phyloP scores from a whole-genome alignment of 441 rosid species.

The Populus hybrid region DNA sequence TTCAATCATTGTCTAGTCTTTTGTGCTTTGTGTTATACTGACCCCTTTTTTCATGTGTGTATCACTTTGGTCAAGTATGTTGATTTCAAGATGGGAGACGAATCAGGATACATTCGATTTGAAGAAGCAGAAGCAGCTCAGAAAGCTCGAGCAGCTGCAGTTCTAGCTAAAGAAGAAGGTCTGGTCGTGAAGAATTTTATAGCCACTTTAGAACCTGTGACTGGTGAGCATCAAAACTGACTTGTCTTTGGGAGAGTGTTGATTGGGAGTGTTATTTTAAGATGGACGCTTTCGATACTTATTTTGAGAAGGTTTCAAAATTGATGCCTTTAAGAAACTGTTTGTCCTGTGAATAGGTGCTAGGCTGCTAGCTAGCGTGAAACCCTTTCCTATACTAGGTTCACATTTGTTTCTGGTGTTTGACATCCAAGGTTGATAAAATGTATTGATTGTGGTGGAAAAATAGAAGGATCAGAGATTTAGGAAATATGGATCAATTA shows the following conservation, averaged over 20 bases:
- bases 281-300: neutral
- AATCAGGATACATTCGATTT: constrained; percentile 73
- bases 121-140: constrained; percentile 85
- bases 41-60: neutral
- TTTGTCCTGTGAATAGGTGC: neutral
- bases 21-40: neutral
- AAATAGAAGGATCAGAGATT: neutral
- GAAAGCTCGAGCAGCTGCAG: constrained; percentile 95
- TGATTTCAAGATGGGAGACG: constrained; percentile 86
- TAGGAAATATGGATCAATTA: neutral
- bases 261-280: no score
- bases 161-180: constrained; percentile 79
- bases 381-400: neutral
- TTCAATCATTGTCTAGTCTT: neutral
- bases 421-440: neutral
- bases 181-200: constrained; percentile 70
- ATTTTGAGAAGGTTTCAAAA: neutral
- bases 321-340: neutral
- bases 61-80: constrained; percentile 43
- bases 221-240: constrained; percentile 44
- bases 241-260: neutral
- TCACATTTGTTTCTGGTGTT: neutral
- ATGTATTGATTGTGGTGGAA: neutral
- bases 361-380: neutral
- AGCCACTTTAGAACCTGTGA: constrained; percentile 75